Base-by-base conservation (phyloP, 805 yeast species). In the Candida adriatica region DNA sequence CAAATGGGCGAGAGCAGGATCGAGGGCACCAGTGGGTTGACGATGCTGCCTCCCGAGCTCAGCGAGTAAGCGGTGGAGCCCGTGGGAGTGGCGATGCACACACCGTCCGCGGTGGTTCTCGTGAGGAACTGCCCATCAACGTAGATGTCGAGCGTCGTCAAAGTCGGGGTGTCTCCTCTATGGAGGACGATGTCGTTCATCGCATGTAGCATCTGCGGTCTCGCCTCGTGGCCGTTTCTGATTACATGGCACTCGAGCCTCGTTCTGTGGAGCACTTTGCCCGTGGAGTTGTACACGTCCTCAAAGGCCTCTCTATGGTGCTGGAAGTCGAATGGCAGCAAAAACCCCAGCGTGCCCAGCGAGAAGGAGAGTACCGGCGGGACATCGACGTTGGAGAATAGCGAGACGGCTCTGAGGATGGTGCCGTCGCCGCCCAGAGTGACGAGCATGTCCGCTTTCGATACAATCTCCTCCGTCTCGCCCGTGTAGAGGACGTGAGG, bases 401-500 rank as follows among this genome's bases (percentile, higher is more conserved):
- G 62, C 5, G 92, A 75, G 0, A 86, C 90, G 0, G 90, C 95
- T 33, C 88, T 70, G 26, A 88, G 56, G 34, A 86, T 85, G 0
- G 96, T 88, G 5, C 97, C 97, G 56, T 88, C 97, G 13, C 97
- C 97, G n/a, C 97, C 97, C 24, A 88, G 57, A 0, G 95, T 82
- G 7, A 88, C 87, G 23, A 88, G 60, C 26, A 88, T 55, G 50
- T 88, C 97, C 0, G 95, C 73, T 45, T 76, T 82, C 8, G 62
- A 46, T 2, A 74, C 67, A 26, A 86, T 73, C 8, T 76, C 80
- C 8, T 62, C 58, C 13, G 56, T 55, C 4, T 69, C 46, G 0
- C 94, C 92, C 0, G 88, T 72, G 47, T 66, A 75, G 1, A 84
- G 43, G 6, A 59, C 45, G 44, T 57, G 68, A 6, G 62, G 63